A percentile compares a stretch with the other conserved stretches of the same genome.
Evolutionary conservation across 148 eudicot species (phyloP).

Genomic region (Rhododendron kiyosumense): DNA sequence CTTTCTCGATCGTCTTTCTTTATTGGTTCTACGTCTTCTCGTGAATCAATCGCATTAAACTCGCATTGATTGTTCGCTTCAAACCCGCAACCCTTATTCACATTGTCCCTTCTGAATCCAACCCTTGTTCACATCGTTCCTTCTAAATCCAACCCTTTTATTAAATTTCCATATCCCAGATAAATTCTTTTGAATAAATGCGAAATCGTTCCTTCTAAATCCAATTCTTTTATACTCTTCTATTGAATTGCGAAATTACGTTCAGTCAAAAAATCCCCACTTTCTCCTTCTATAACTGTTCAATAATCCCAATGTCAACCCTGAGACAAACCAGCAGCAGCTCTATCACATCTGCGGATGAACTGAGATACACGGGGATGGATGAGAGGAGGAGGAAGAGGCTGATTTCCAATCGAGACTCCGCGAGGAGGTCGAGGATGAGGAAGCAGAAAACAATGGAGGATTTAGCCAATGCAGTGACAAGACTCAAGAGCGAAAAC

Average conservation of each 20-base stretch:
- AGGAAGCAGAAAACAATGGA: slow-evolving; percentile 18
- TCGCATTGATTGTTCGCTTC: not conserved
- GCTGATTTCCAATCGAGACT: slow-evolving; percentile 24
- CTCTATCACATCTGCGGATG: slow-evolving; percentile 5
- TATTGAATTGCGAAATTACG: not conserved
- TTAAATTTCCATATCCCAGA: not conserved
- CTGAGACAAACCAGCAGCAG: not conserved
- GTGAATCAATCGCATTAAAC: not conserved
- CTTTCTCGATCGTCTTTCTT: slow-evolving; percentile 3
- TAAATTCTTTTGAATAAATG: not conserved
- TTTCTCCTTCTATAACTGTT: not conserved
- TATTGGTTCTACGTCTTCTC: slow-evolving; percentile 13
- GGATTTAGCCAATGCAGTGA: slow-evolving; percentile 8
- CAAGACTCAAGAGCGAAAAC: slow-evolving; percentile 5
- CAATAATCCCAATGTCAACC: not conserved
- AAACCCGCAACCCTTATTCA: not conserved
- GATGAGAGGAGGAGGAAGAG: slow-evolving; percentile 26
- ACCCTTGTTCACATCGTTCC: not conserved
- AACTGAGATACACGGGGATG: not conserved
- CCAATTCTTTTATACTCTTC: not conserved
- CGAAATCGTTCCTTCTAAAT: not conserved
- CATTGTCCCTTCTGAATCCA: not conserved
- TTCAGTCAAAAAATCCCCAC: not conserved
- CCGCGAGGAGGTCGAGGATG: slow-evolving; percentile 22
- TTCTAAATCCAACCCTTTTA: not conserved